Percentiles rank a stretch among this genome's conserved stretches.
Conservation (phyloP, 495 filamentous ascomycete genomes). For the Tuber borchii region DNA sequence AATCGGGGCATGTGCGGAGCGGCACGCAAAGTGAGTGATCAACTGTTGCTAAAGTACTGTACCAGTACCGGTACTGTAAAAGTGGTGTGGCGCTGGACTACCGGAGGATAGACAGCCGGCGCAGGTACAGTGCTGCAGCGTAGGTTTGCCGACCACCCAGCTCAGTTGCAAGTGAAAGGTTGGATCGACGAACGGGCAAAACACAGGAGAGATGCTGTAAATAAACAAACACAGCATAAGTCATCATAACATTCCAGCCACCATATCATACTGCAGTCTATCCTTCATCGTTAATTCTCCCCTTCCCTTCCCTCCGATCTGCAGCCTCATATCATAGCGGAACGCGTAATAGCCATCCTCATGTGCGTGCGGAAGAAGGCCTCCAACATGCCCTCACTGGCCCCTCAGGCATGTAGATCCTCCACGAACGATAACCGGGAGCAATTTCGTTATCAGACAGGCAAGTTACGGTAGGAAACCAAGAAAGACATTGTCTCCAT, state of each 20-base stretch:
- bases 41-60: not conserved
- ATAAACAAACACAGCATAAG: not conserved
- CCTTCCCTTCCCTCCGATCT: not conserved
- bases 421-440: not conserved
- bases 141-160: not conserved
- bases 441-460: not conserved
- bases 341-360: not conserved
- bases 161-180: not conserved
- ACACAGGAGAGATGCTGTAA: not conserved
- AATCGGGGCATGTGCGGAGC: not conserved
- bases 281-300: not conserved
- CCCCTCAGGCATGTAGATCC: no score
- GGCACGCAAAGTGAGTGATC: not conserved
- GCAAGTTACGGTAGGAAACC: not conserved
- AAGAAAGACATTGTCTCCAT: not conserved
- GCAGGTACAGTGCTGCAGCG: not conserved
- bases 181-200: not conserved
- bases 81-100: not conserved
- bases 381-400: not conserved
- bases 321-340: not conserved
- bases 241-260: not conserved
- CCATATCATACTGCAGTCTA: not conserved
- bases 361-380: not conserved
- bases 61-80: not conserved
- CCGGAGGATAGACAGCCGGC: not conserved